Evolutionary conservation across 2,329 filamentous ascomycete genomes (phyloP), one percentile per base, ranked within the genome.

Genomic region (Talaromyces amestolkiae): DNA sequence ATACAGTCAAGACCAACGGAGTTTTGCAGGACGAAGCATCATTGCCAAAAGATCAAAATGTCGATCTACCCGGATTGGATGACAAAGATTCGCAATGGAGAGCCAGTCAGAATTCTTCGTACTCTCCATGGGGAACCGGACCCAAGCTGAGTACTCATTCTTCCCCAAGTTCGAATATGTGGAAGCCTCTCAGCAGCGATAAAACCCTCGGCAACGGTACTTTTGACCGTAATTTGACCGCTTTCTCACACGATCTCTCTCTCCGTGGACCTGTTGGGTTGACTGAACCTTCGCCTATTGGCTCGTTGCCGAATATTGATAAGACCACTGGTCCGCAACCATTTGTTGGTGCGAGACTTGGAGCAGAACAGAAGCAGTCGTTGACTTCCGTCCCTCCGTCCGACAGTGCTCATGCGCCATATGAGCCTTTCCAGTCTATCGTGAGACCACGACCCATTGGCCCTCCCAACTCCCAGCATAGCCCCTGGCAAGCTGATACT

Each of bases 141-240:
- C 61, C 74, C 5, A 79, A 77, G 51, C 72, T 80, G 35, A 69
- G 69, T 27, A 67, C 72, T 39, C 72, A 75, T 39, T 67, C 78
- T 33, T 70, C 76, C 62, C 68, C 77, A 47, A 68, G 77, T 68
- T 72, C 78, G 62, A 87, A 85, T 69, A 83, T 87, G 37, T 89
- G 87, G 87, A 87, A 86, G 64, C 81, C 84, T 43, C 78, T 84
- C 43, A 82, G 78, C 62, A 81, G 81, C 70, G 84, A 86, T 67
- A 82, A 84, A 70, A 83, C 84, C 31, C 81, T 89, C 47, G 87
- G 87, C 17, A 89, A 89, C 74, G 87, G 86, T 35, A 87, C 86
- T 2, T 89, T 89, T 69, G 85, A 87, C 68, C 81, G 81, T 66
- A 77, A 75, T 65, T 81, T 85, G 63, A 79, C 79, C 39, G 80